Conservation (phyloP, 2,329 filamentous ascomycete genomes). For the Dichotomopilus funicola region DNA sequence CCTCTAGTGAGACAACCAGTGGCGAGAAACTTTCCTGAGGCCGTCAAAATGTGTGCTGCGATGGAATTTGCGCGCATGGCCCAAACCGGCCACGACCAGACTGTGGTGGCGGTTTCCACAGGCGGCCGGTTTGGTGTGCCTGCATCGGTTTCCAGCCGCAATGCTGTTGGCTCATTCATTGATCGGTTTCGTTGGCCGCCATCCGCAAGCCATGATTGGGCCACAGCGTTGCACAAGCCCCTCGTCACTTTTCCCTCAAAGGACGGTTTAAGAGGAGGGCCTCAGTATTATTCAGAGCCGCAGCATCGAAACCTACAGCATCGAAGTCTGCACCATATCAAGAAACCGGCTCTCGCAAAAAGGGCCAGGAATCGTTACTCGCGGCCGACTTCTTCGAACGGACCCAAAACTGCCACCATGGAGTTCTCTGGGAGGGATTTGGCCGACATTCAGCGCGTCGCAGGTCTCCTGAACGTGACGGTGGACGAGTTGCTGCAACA, state of each 20-base stretch:
- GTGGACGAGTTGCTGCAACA: constrained; percentile 24
- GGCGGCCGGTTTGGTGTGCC: constrained; percentile 16
- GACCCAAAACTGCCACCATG: constrained; percentile 11
- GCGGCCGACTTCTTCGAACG: background rate
- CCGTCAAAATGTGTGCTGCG: constrained; percentile 1
- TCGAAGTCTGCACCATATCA: constrained; percentile 13
- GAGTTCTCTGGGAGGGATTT: constrained; percentile 21
- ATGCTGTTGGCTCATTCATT: constrained; percentile 18
- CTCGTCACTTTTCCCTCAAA: background rate
- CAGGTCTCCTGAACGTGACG: constrained; percentile 21
- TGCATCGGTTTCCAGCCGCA: constrained; percentile 12
- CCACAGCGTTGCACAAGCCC: constrained; percentile 9
- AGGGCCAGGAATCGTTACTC: background rate
- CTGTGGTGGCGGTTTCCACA: constrained; percentile 5
- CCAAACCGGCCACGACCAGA: constrained; percentile 6
- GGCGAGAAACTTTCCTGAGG: background rate
- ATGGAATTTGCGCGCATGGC: constrained; percentile 15
- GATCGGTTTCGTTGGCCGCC: constrained; percentile 20
- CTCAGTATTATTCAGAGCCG: background rate
- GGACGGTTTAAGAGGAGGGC: background rate
- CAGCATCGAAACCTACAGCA: background rate
- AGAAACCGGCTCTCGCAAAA: background rate
- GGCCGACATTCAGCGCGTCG: constrained; percentile 22
- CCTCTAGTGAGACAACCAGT: too few species aligned
- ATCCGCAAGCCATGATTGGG: constrained; percentile 17